Evolutionary conservation across 306 rosid genomes (phyloP).

Genomic region (Abrus pulchellus): DNA sequence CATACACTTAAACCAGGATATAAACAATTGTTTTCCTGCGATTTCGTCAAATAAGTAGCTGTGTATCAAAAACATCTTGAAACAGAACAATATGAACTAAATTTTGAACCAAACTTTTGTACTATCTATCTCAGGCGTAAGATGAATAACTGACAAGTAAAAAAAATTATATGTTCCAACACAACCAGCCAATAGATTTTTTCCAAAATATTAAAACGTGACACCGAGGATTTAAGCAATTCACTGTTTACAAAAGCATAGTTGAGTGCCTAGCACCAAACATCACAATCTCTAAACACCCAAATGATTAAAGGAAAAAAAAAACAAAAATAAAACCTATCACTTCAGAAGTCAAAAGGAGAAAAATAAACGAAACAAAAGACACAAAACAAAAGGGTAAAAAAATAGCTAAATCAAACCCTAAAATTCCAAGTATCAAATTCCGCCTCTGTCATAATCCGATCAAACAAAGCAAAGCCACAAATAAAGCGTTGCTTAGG

Average conservation of each 20-base stretch:
- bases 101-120: neutral
- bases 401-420: neutral
- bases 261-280: neutral
- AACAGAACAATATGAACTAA: neutral
- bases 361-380: neutral
- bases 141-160: neutral
- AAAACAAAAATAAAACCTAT: neutral
- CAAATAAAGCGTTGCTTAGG: neutral
- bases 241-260: neutral
- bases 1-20: neutral
- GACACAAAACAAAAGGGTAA: neutral
- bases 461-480: slow-evolving; percentile 16
- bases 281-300: neutral
- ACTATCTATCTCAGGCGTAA: neutral
- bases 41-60: neutral
- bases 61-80: neutral
- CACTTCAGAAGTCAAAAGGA: neutral
- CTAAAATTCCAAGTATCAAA: slow-evolving; percentile 1
- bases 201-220: neutral
- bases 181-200: neutral
- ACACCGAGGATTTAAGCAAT: neutral
- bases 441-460: neutral
- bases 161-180: neutral
- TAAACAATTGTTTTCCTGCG: neutral
- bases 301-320: neutral